Percentiles rank a stretch among this genome's conserved stretches.
Evolutionary conservation across 768 basidiomycete species (phyloP).

Genomic region (Auricularia cornea): DNA sequence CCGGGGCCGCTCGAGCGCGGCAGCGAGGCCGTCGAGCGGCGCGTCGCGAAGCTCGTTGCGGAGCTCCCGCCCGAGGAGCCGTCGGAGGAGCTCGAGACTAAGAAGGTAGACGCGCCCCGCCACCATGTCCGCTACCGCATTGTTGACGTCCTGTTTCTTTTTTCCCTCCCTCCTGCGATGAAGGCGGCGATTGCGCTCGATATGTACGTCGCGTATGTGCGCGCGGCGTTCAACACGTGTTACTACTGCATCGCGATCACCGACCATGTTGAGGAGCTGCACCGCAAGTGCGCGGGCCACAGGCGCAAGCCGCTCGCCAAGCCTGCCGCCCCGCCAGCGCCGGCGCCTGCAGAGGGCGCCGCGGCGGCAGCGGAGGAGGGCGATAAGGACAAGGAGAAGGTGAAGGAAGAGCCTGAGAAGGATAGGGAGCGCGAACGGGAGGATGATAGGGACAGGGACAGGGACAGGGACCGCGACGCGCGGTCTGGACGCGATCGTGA

Average conservation of each 20-base stretch:
- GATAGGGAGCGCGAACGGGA: slow-evolving; percentile 15
- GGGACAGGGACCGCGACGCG: slow-evolving; percentile 31
- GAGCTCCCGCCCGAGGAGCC: slow-evolving; percentile 49
- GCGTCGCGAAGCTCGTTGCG: slow-evolving; percentile 67
- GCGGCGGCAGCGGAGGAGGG: slow-evolving; percentile 39
- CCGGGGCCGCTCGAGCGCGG: slow-evolving; percentile 54
- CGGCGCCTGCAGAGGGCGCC: slow-evolving; percentile 50
- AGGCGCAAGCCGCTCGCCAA: slow-evolving; percentile 67
- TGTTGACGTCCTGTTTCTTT: slow-evolving; percentile 10
- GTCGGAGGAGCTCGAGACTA: slow-evolving; percentile 53
- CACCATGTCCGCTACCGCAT: slow-evolving; percentile 3
- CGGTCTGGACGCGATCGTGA: not conserved
- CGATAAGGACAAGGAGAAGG: slow-evolving; percentile 36
- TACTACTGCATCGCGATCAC: slow-evolving; percentile 94
- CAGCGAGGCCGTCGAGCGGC: slow-evolving; percentile 73
- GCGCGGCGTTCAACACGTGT: slow-evolving; percentile 88
- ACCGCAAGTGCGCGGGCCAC: slow-evolving; percentile 91
- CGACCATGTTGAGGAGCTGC: slow-evolving; percentile 91
- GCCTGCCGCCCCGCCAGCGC: slow-evolving; percentile 1
- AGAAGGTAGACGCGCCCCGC: slow-evolving; percentile 45
- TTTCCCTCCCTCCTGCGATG: slow-evolving; percentile 9
- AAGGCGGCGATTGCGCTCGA: slow-evolving; percentile 80
- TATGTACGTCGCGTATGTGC: slow-evolving; percentile 87
- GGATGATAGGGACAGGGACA: slow-evolving; percentile 16
- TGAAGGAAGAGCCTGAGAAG: slow-evolving; percentile 32